Evolutionary conservation across 345 rosid genomes (phyloP).

Genomic region (Melaleuca quinquenervia): DNA sequence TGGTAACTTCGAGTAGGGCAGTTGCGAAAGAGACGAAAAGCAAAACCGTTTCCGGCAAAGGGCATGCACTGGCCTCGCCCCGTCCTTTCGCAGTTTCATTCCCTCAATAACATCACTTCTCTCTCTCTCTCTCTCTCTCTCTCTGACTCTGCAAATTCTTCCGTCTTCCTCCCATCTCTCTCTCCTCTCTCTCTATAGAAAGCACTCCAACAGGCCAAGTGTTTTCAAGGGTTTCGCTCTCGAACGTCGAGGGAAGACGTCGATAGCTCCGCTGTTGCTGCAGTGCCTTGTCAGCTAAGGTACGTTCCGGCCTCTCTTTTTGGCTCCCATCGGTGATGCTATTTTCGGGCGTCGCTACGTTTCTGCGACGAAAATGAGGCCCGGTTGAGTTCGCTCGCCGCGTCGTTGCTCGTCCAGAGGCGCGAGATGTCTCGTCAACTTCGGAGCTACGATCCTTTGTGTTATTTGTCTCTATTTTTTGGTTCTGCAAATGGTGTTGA

Average conservation of each 20-base stretch:
- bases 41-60: neutral
- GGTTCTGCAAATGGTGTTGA: neutral
- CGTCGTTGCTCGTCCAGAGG: too few species aligned
- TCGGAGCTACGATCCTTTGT: neutral
- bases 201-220: neutral
- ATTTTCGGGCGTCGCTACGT: neutral
- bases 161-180: neutral
- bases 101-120: neutral
- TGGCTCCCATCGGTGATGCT: neutral
- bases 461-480: neutral
- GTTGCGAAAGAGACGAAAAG: neutral
- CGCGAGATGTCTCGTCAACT: too few species aligned
- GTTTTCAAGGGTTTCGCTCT: neutral
- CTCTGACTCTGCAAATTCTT: neutral
- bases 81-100: neutral
- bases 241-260: neutral
- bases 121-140: neutral
- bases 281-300: neutral
- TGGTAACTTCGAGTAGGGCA: neutral
- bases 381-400: neutral
- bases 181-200: neutral
- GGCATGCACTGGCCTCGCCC: neutral
- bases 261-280: neutral
- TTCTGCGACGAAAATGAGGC: neutral
- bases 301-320: neutral